phyloP scores from a whole-genome alignment of 441 rosid species.

The Arabidopsis lyrata region DNA sequence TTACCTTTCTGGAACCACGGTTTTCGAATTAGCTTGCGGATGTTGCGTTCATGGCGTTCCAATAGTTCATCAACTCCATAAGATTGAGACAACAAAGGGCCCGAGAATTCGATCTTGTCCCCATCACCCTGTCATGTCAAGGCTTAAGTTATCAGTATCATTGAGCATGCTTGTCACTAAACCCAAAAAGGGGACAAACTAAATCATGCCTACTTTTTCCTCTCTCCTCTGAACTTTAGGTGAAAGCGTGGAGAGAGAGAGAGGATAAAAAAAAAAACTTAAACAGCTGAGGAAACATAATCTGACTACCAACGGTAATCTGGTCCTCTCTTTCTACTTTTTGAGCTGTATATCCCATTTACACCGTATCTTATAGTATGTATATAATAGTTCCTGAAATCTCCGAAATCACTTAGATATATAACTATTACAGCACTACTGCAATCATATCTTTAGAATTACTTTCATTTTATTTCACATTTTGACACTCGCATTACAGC shows the following conservation, averaged over 20 bases:
- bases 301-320: constrained; percentile 29
- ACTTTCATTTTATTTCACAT: constrained; percentile 22
- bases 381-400: background rate
- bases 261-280: background rate
- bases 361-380: background rate
- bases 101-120: constrained; percentile 85
- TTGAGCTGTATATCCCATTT: constrained; percentile 24
- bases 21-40: constrained; percentile 80
- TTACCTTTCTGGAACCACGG: constrained; percentile 94
- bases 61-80: constrained; percentile 76
- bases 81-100: constrained; percentile 82
- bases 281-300: constrained; percentile 38
- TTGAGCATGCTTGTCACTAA: constrained; percentile 39
- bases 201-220: constrained; percentile 37
- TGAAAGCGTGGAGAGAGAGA: constrained; percentile 29
- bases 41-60: constrained; percentile 77
- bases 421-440: constrained; percentile 2
- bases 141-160: constrained; percentile 34
- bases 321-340: constrained; percentile 32
- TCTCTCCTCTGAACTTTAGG: constrained; percentile 27
- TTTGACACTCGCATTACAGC: constrained; percentile 30
- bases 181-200: constrained; percentile 34
- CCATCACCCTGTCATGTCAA: constrained; percentile 72
- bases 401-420: constrained; percentile 23
- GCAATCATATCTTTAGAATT: constrained; percentile 12